A percentile compares a stretch with the other conserved stretches of the same genome.
Evolutionary conservation across 1,284 basidiomycete genomes (phyloP).

Genomic region (Apiotrichum mycotoxinovorans): DNA sequence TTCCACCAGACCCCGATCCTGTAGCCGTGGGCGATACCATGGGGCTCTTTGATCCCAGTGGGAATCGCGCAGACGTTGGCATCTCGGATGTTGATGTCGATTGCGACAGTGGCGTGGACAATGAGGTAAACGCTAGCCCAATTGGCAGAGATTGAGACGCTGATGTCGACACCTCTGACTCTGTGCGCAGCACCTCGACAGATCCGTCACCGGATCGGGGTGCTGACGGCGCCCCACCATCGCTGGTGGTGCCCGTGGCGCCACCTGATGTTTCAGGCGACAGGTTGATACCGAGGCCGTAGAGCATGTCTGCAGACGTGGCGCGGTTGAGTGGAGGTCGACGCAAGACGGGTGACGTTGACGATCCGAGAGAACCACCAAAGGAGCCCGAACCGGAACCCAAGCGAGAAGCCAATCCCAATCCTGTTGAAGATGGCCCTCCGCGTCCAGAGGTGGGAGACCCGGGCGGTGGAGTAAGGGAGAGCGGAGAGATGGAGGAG

Average conservation of each 20-base stretch:
- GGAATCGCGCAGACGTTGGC: not conserved
- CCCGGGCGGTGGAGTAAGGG: not conserved
- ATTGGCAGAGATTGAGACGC: not conserved
- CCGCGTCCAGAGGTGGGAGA: not conserved
- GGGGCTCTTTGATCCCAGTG: not conserved
- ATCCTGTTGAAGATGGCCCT: not conserved
- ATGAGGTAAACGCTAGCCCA: not conserved
- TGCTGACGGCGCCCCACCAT: no score
- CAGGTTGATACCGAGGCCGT: conserved; percentile 12
- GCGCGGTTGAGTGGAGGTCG: not conserved
- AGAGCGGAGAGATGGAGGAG: not conserved
- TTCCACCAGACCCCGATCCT: not conserved
- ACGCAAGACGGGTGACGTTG: not conserved
- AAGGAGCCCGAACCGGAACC: not conserved
- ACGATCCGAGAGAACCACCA: not conserved
- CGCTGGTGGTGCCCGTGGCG: not conserved
- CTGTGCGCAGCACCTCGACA: not conserved
- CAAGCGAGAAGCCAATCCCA: not conserved
- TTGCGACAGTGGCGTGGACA: not conserved
- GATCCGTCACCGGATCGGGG: not conserved
- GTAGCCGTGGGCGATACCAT: not conserved
- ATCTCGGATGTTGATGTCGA: not conserved
- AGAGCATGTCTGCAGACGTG: not conserved
- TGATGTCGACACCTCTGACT: not conserved
- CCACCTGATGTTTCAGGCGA: no score